Evolutionary conservation across 257 asterid genomes (phyloP).

Genomic region (Paraleonurus japonicus): DNA sequence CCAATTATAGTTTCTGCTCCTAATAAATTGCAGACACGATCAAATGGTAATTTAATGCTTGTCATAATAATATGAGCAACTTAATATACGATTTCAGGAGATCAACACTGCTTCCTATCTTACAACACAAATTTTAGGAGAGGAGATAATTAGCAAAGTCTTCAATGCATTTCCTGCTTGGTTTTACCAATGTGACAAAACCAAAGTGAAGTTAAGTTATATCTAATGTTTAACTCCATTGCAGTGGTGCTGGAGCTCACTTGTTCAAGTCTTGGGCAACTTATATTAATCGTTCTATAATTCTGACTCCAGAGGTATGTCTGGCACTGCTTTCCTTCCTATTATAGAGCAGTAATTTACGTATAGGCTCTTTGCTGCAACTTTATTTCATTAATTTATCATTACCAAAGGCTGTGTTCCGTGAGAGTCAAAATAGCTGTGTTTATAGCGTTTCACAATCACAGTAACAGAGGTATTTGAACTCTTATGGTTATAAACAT

Average conservation of each 20-base stretch:
- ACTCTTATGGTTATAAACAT: background rate
- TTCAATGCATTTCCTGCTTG: background rate
- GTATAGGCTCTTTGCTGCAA: slow-evolving; percentile 1
- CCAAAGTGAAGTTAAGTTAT: slow-evolving; percentile 1
- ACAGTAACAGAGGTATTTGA: background rate
- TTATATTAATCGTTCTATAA: slow-evolving; percentile 80
- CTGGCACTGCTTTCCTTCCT: background rate
- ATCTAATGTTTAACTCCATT: slow-evolving; percentile 26
- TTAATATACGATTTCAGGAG: background rate
- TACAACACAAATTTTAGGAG: background rate
- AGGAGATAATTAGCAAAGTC: background rate
- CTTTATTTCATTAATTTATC: background rate
- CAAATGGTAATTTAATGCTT: background rate
- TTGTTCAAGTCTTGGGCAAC: slow-evolving; percentile 94
- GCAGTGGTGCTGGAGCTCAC: slow-evolving; percentile 99
- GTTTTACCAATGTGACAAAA: background rate
- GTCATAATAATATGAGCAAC: background rate
- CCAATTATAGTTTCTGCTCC: slow-evolving; percentile 8
- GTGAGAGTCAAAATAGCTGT: background rate
- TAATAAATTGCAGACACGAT: slow-evolving; percentile 5
- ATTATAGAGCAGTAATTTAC: background rate
- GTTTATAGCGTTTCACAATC: background rate
- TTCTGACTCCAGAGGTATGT: slow-evolving; percentile 93
- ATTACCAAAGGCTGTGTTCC: background rate
- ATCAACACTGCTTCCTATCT: background rate